Base-by-base conservation (phyloP, 805 yeast species). In the Yamadazyma endophytica region DNA sequence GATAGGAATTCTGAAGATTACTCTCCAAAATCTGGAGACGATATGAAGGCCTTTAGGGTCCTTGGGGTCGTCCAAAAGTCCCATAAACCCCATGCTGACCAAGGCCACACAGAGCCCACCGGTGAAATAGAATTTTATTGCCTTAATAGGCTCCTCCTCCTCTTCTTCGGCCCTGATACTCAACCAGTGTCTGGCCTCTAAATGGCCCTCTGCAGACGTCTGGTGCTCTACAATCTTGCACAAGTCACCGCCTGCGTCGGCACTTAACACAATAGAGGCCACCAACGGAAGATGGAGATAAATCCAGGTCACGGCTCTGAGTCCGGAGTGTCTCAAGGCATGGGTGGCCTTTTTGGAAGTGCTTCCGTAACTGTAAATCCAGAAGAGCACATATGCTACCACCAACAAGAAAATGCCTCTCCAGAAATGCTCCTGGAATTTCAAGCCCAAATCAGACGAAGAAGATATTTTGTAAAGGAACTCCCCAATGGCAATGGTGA, bases 401-500 rank as follows among this genome's bases (percentile, higher is more conserved):
- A 75, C 49, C 29, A 74, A 45, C 9, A 71, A 42, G 34, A 73
- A 58, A 5, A 75, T 40, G 0, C 75, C 82, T 30, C 79, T 54
- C n/a, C 66, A 68, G 13, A 72, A 52, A 24, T 59, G 61, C 4
- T 42, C 42, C 26, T 61, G 56, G 37, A 75, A 57, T 0, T 81
- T 80, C 2, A 47, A 34, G 1, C 69, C 73, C 24, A 75, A 60
- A 0, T 76, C 71, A n/a, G 63, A 55, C 0, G 52, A 50, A 2
- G 77, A 71, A 6, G 75, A 80, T 6, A 73, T 56, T 24, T 67
- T 70, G 44, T 70, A 75, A 9, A 77, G 52, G 40, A 75, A 78
- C 40, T 78, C 84, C 21, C 85, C 85, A 39, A 79, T 64, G 4
- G 82, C 82, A 51, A 79, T 77, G 41, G 77, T 68, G 32, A 64